Percentiles rank a stretch among this genome's conserved stretches.
phyloP scores from a whole-genome alignment of 1,284 basidiomycete species.

The Leccinum solheimii region DNA sequence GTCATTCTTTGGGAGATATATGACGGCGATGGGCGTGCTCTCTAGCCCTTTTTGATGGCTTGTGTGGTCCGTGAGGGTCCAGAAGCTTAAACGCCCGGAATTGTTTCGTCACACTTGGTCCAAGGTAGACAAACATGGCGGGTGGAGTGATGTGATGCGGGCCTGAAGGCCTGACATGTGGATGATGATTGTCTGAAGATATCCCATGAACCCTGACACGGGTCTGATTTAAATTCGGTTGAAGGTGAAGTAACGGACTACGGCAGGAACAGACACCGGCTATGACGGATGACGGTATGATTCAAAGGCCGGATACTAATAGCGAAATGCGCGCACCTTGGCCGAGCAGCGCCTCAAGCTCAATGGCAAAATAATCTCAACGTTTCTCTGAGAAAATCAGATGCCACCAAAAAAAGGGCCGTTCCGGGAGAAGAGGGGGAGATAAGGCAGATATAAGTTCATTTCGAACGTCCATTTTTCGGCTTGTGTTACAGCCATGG shows the following conservation, averaged over 20 bases:
- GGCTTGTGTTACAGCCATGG: constrained; percentile 19
- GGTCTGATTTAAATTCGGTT: background rate
- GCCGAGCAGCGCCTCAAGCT: background rate
- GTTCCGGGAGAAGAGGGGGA: background rate
- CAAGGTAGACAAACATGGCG: background rate
- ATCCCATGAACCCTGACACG: background rate
- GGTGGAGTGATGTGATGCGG: background rate
- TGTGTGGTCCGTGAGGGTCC: background rate
- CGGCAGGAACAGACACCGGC: background rate
- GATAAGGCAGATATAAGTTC: constrained; percentile 16
- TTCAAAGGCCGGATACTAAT: constrained; percentile 15
- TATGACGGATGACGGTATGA: background rate
- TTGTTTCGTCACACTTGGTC: background rate
- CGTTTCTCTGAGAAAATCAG: background rate
- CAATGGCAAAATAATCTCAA: constrained; percentile 35
- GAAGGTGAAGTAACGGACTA: background rate
- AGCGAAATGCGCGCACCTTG: constrained; percentile 30
- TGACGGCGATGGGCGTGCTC: background rate
- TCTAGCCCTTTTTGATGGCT: background rate
- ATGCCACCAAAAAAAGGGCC: background rate
- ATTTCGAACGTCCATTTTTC: background rate
- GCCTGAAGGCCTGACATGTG: background rate
- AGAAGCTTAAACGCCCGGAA: background rate
- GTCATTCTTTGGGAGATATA: background rate
- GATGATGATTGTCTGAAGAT: background rate